Evolutionary conservation across 2,329 filamentous ascomycete species (phyloP).

Genomic region (Fusarium veterinarium): DNA sequence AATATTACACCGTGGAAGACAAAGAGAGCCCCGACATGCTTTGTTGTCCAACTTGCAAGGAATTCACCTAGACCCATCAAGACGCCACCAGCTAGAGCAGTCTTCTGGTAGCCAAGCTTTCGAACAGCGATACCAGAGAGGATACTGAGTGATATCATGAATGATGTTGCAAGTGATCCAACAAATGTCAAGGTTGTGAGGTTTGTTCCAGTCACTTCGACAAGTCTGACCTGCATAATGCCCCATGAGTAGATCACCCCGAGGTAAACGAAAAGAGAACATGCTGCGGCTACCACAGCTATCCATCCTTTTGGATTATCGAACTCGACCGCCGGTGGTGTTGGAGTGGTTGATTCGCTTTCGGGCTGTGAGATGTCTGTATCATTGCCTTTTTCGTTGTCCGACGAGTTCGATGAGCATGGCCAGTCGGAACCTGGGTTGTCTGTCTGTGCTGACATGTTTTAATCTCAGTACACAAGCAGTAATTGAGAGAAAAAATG

Average conservation of each 20-base stretch:
- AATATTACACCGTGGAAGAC: slow-evolving; percentile 44
- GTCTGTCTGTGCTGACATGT: background rate
- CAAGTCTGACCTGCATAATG: slow-evolving; percentile 46
- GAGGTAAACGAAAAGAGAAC: slow-evolving; percentile 45
- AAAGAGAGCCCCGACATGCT: slow-evolving; percentile 42
- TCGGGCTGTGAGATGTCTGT: background rate
- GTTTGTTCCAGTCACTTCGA: slow-evolving; percentile 38
- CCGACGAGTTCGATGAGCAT: background rate
- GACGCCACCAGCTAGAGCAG: slow-evolving; percentile 38
- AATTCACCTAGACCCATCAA: slow-evolving; percentile 48
- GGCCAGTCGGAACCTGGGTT: background rate
- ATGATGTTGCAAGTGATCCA: slow-evolving; percentile 44
- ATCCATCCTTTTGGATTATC: slow-evolving; percentile 34
- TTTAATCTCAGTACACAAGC: fast-evolving
- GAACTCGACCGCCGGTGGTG: slow-evolving; percentile 4
- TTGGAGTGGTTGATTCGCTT: fast-evolving
- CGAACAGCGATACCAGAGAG: slow-evolving; percentile 32
- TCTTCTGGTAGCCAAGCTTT: slow-evolving; percentile 39
- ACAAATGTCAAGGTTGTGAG: slow-evolving; percentile 47
- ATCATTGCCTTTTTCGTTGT: slow-evolving; percentile 27
- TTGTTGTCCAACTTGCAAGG: slow-evolving; percentile 44
- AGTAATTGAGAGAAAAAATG: fast-evolving
- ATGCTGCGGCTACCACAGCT: slow-evolving; percentile 32
- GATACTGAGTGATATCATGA: slow-evolving; percentile 44
- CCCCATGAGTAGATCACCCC: slow-evolving; percentile 49